Evolutionary conservation across 2,329 filamentous ascomycete species (phyloP).

Genomic region (Penicillium corylophilum): DNA sequence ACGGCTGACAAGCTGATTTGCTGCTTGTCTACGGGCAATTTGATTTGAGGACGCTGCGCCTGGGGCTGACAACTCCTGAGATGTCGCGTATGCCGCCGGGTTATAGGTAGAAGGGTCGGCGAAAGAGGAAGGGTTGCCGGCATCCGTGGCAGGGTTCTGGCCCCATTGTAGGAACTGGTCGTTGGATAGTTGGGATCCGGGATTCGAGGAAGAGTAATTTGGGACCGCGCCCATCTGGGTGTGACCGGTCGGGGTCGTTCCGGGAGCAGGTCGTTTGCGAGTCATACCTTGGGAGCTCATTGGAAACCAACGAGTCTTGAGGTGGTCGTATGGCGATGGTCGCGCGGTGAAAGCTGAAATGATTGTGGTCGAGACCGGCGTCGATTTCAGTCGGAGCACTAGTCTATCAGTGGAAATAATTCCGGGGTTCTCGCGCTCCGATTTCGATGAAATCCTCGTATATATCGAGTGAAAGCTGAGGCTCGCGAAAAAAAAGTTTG

Average conservation of each 20-base stretch:
- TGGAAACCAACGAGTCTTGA: slow-evolving; percentile 7
- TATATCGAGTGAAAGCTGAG: slow-evolving; percentile 13
- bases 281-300: slow-evolving; percentile 46
- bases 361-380: too few relatives aligned
- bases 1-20: slow-evolving; percentile 41
- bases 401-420: background rate
- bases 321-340: background rate
- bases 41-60: slow-evolving; percentile 40
- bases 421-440: background rate
- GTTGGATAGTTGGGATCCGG: slow-evolving; percentile 47
- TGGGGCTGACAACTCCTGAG: slow-evolving; percentile 54
- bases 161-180: slow-evolving; percentile 59
- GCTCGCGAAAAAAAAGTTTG: slow-evolving; percentile 13
- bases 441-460: slow-evolving; percentile 14
- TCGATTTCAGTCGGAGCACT: background rate
- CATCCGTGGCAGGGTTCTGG: slow-evolving; percentile 40
- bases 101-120: slow-evolving; percentile 43
- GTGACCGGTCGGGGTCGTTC: slow-evolving; percentile 63
- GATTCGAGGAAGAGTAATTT: slow-evolving; percentile 45
- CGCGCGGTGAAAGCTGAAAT: background rate
- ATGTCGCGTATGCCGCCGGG: slow-evolving; percentile 34
- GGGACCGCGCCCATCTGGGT: slow-evolving; percentile 54
- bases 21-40: slow-evolving; percentile 40
- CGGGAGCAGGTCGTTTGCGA: slow-evolving; percentile 73
- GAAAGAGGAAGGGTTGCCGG: slow-evolving; percentile 31